Conservation (phyloP, 129 eudicot genomes). For the Helianthus tuberosus region DNA sequence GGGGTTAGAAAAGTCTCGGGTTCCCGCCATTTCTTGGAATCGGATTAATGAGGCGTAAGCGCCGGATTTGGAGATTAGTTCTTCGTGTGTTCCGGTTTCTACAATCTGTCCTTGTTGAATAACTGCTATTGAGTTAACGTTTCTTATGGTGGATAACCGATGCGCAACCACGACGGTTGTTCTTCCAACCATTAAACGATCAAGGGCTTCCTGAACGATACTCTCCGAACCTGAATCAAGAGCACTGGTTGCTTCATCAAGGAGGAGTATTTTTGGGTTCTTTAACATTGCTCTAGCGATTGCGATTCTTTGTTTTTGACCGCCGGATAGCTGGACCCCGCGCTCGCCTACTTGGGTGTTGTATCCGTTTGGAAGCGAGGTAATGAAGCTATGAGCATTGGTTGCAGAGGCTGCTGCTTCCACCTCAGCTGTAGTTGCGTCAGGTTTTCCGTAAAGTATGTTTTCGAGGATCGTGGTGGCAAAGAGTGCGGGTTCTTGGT, state of each 20-base stretch:
- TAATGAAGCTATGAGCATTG: conserved; percentile 91
- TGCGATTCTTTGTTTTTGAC: conserved; percentile 95
- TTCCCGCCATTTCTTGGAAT: conserved; percentile 98
- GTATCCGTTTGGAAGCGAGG: conserved; percentile 90
- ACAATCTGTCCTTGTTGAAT: conserved; percentile 92
- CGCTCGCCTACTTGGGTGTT: conserved; percentile 98
- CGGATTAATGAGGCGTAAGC: conserved; percentile 85
- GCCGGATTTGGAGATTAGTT: conserved; percentile 76
- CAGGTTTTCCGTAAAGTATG: conserved; percentile 88
- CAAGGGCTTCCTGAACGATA: conserved; percentile 96
- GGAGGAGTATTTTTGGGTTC: conserved; percentile 88
- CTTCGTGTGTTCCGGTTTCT: conserved; percentile 95
- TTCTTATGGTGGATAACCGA: conserved; percentile 93
- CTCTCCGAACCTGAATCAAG: conserved; percentile 91
- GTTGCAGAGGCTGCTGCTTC: conserved; percentile 95
- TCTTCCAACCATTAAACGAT: conserved; percentile 91
- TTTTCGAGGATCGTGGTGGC: conserved; percentile 98
- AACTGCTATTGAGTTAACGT: conserved; percentile 87
- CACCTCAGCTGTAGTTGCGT: conserved; percentile 76
- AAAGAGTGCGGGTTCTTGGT: conserved; percentile 98
- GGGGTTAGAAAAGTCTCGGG: conserved; percentile 83
- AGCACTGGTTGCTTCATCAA: conserved; percentile 97
- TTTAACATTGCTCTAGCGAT: conserved; percentile 97
- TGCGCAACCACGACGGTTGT: conserved; percentile 97
- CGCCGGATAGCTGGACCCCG: conserved; percentile 96